phyloP scores from a whole-genome alignment of 768 basidiomycete species.

The Termitomyces sp. region DNA sequence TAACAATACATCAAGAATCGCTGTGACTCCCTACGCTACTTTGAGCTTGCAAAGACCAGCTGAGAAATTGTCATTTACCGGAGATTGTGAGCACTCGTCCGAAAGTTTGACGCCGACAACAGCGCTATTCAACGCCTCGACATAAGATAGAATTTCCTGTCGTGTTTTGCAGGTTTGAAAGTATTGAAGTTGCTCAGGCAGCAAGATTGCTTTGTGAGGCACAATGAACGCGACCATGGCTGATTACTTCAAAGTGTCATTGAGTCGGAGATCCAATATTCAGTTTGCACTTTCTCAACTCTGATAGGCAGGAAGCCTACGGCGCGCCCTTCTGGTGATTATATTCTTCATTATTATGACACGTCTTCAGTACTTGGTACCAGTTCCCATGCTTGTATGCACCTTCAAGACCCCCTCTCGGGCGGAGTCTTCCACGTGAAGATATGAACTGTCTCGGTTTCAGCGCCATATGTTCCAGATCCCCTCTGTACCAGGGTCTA shows the following conservation, averaged over 20 bases:
- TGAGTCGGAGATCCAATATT: neutral
- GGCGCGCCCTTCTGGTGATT: too few species aligned
- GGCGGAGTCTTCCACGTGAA: too few species aligned
- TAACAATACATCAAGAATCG: constrained; percentile 63
- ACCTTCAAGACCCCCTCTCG: too few species aligned
- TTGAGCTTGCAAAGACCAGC: constrained; percentile 5
- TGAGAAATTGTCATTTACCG: constrained; percentile 41
- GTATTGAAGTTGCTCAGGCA: constrained; percentile 71
- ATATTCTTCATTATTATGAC: too few species aligned
- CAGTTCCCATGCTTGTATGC: too few species aligned
- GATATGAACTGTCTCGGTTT: too few species aligned
- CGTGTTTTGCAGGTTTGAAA: constrained; percentile 79
- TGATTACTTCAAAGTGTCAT: neutral
- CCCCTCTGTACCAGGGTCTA: too few species aligned
- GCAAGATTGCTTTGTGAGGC: constrained; percentile 74
- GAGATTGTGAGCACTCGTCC: constrained; percentile 52
- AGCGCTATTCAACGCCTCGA: constrained; percentile 71
- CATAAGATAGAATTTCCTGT: constrained; percentile 60
- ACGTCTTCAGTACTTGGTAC: too few species aligned
- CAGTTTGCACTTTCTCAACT: neutral
- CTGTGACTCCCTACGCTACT: constrained; percentile 50
- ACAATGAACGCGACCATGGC: constrained; percentile 38
- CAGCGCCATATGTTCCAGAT: too few species aligned
- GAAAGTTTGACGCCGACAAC: constrained; percentile 76
- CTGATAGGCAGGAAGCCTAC: neutral